These are phyloP conservation scores for Eucalyptus leucophloia DNA, from an alignment of 345 rosid genomes.

Conservation along the genomic window DNA sequence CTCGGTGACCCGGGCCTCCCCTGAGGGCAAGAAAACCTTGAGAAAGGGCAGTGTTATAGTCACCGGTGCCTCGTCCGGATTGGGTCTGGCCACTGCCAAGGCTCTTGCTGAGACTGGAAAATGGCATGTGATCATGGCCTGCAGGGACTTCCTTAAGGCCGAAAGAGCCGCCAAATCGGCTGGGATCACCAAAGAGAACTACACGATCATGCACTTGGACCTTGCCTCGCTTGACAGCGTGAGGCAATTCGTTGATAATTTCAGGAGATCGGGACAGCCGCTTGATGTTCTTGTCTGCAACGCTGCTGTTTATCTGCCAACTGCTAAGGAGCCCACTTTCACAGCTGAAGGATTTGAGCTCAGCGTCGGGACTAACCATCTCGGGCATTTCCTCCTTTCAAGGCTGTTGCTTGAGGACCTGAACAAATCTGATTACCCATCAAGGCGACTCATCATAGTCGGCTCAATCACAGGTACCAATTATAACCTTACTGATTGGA, in stretches of 20 bases:
- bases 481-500: not conserved
- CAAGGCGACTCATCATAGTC: constrained; percentile 79
- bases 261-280: constrained; percentile 45
- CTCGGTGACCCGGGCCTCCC: constrained; percentile 15
- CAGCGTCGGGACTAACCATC: constrained; percentile 96
- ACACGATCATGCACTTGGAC: constrained; percentile 88
- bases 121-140: constrained; percentile 87
- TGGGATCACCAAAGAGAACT: constrained; percentile 73
- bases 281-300: constrained; percentile 90
- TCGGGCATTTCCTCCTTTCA: constrained; percentile 84
- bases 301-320: constrained; percentile 91
- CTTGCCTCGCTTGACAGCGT: constrained; percentile 91
- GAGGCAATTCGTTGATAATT: constrained; percentile 70
- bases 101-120: constrained; percentile 82
- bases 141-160: constrained; percentile 87
- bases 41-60: constrained; percentile 61
- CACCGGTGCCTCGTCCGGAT: constrained; percentile 84
- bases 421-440: constrained; percentile 75
- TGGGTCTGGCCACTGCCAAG: constrained; percentile 81
- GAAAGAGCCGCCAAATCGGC: constrained; percentile 82
- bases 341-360: constrained; percentile 97
- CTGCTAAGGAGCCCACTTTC: constrained; percentile 80
- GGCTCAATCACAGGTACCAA: constrained; percentile 87
- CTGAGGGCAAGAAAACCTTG: constrained; percentile 63
- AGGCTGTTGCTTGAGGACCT: constrained; percentile 75